Evolutionary conservation across 192 early-diverging fungal genomes (phyloP), one percentile per base, ranked within the genome.

Genomic region (Umbelopsis ramanniana): DNA sequence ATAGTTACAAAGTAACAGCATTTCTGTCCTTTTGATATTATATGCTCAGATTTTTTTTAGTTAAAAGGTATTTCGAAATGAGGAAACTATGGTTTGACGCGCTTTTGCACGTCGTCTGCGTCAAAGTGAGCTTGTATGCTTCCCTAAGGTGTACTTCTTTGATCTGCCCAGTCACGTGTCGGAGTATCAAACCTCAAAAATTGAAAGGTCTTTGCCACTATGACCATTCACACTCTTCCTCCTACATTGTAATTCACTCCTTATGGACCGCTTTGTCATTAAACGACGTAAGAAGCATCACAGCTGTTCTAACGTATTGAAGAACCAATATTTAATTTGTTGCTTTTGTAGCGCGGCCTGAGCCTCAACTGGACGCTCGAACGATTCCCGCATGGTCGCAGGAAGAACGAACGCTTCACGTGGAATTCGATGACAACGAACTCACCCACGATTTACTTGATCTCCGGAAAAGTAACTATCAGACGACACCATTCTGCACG

Each of bases 361-460:
- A 63, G 57, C 57, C 57, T 15, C 24, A 63, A n/a, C 3, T 63
- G 12, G 57, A 37, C 23, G 10, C 57, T 10, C 11, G 57, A 35
- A 63, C 57, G 9, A 63, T 63, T 63, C 57, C 57, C 4, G 57
- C 57, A 37, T 63, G 33, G 29, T 63, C 57, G 12, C 57, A 63
- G 33, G 57, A 63, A 6, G 57, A 63, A 14, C 57, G 33, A 7
- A 22, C 57, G 37, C 14, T 19, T 11, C 57, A 37, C 29, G 57
- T 63, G 2, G 57, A 63, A 38, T 37, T 63, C 57, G 57, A 63
- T 26, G 57, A 63, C 29, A 63, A 63, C 33, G 57, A 63, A 63
- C 57, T 63, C 17, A 63, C 57, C 12, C 57, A n/a, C 19, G 57
- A 63, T 14, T 17, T 63, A 7, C 57, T 63, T 37, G 57, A 63